Evolutionary conservation across 768 basidiomycete species (phyloP), one percentile per base, ranked within the genome.

Genomic region (Fistulinella prunicolor): DNA sequence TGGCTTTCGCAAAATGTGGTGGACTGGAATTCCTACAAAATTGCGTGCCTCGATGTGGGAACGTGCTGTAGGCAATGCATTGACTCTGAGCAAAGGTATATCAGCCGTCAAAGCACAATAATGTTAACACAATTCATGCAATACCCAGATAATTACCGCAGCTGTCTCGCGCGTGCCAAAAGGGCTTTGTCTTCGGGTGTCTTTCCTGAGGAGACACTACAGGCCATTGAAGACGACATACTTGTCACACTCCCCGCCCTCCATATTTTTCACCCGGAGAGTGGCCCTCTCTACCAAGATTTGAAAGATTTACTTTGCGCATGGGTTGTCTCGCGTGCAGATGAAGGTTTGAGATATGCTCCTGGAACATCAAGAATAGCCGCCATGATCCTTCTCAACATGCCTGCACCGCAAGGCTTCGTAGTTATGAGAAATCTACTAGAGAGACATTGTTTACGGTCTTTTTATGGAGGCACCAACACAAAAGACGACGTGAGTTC

Each of bases 11-110:
- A 80, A 75, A 60, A 60, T 94, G 9, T 95, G 92, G 93, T 92
- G 91, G 91, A 75, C 75, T 24, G 93, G 93, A 3, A 88, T 94
- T 56, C 93, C 93, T 3, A 78, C 86, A 0, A 87, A 89, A 60
- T 66, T 91, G 46, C 79, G 93, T 26, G 85, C 87, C 4, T 63
- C 75, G 1, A 77, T 94, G 74, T 95, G 93, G 93, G 82, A 88
- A 63, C 76, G 76, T 43, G 89, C 86, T n/a, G 81, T 86, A 14
- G 93, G 93, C 8, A 95, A 95, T 61, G 72, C 81, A 21, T 72
- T 95, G 37, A 83, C 89, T 14, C 66, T 95, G 44, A 83, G 81
- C 65, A 93, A 87, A 84, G 89, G 89, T 84, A 69, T 23, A 53
- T 36, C 47, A 21, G 26, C 42, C 29, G 28, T 45, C 38, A 4